Base-by-base conservation (phyloP, 371 early-diverging fungal genomes). In the Chytridium lagenaria region DNA sequence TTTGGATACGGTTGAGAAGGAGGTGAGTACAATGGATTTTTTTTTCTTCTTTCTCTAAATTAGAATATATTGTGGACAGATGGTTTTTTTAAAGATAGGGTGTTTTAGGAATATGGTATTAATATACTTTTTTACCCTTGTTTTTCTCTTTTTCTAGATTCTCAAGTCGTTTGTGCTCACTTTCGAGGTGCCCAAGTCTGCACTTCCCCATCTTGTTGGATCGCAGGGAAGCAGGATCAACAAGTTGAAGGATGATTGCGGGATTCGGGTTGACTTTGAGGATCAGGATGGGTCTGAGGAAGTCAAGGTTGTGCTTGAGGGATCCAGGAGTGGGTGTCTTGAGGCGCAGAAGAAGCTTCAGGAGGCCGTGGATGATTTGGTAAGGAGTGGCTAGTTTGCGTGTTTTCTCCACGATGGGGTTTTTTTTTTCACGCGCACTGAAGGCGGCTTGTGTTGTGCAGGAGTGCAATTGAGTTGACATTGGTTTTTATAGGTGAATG, bases 191-290 rank as follows among this genome's bases (percentile, higher is more conserved):
- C 89, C 92, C 3, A 83, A 85, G 38, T 70, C 79, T 37, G 76
- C 78, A 59, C 83, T 93, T 55, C 92, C 92, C 1, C 88, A 89
- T 67, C 79, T 94, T 69, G 88, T 94, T 66, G 93, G 95, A 52
- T 81, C 91, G 44, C 81, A 83, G 23, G 92, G 95, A 49, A 69
- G 88, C 72, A 85, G 81, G 61, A 87, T 93, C 73, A 81, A 82
- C 67, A 89, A 88, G 74, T 83, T 93, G 59, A 87, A 89, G 77
- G 88, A 88, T 31, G 84, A 82, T 7, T 86, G 87, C 51, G 78
- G 84, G 59, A 87, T 90, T 37, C 87, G 88, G 51, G 89, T 93
- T 74, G 92, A 92, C 74, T 80, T 92, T 67, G 82, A 83, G 36
- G 44, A 66, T 23, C 16, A 16, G 37, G 50, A 70, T 16, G 49